Base-by-base conservation (phyloP, 257 asterid genomes). In the Solanum bukasovii region DNA sequence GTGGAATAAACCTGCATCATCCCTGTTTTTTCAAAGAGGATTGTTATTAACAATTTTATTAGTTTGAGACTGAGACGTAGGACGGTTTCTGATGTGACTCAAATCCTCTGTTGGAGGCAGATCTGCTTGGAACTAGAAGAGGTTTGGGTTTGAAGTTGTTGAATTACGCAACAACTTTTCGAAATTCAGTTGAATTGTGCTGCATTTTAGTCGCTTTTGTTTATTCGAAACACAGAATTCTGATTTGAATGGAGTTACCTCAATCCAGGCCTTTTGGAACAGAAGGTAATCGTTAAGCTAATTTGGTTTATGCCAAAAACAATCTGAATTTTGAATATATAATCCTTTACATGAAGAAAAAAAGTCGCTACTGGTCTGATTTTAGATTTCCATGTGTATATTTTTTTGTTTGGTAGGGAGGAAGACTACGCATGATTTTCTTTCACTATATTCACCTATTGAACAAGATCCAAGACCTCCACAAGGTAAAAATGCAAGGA, bases 391-490 rank as follows among this genome's bases (percentile, higher is more conserved):
- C 29, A 18, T 88, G 52, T 79, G 52, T 84, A 37, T 18, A 37
- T 77, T 40, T 59, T 49, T 77, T 88, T 9, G 20, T 25, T 25
- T 65, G 21, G 29, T 88, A 91, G 93, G 91, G 44, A 88, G 93
- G 68, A 88, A 88, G 74, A 94, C 93, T 29, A 96, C 98, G 70
- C 98, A 94, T 91, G 99, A 97, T 92, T 97, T 97, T 93, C 98
- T 97, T 87, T 95, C 99, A 73, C 97, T 94, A 44, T 95, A 92
- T 89, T 91, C 98, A 59, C 86, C 98, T 70, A 91, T 90, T 89
- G 98, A 93, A 65, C 98, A 94, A 93, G 98, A 97, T 94, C 97
- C 98, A 86, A 90, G 93, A 81, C 94, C 97, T 88, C 71, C 93
- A n/a, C 98, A 91, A 90, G 93, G 93, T 91, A 87, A 88, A 83